phyloP scores from a whole-genome alignment of 192 early-diverging fungal genomes.

The Mortierella alpina region DNA sequence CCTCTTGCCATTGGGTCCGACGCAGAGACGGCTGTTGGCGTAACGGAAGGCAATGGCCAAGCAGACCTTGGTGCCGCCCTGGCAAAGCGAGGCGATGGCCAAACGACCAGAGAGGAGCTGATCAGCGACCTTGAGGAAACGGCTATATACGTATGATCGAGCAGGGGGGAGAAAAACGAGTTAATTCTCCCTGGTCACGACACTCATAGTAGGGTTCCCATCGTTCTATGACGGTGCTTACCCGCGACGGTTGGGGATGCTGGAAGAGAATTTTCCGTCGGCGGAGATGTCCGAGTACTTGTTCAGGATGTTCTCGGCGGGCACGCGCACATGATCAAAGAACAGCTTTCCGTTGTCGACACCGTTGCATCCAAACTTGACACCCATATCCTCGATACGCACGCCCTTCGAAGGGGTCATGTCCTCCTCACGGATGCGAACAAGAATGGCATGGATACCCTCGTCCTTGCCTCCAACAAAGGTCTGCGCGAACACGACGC shows the following conservation, averaged over 20 bases:
- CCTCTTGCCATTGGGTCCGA: slow-evolving; percentile 81
- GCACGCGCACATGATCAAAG: slow-evolving; percentile 65
- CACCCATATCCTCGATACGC: slow-evolving; percentile 80
- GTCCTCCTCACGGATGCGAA: slow-evolving; percentile 79
- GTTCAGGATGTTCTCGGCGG: slow-evolving; percentile 75
- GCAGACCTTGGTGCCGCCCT: slow-evolving; percentile 74
- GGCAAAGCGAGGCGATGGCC: slow-evolving; percentile 74
- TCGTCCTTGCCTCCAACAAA: slow-evolving; percentile 73
- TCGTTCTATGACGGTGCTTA: slow-evolving; percentile 8
- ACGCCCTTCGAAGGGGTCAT: slow-evolving; percentile 73
- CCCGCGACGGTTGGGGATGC: slow-evolving; percentile 66
- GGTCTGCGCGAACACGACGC: slow-evolving; percentile 83
- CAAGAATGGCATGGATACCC: slow-evolving; percentile 79
- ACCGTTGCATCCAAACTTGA: slow-evolving; percentile 76
- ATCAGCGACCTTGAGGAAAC: slow-evolving; percentile 84
- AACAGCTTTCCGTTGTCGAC: slow-evolving; percentile 81
- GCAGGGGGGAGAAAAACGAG: too few species aligned
- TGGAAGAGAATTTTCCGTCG: slow-evolving; percentile 68
- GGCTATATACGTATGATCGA: slow-evolving; percentile 28
- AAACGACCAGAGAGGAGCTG: slow-evolving; percentile 78
- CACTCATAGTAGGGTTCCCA: too few species aligned
- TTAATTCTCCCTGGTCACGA: too few species aligned
- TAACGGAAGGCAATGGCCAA: slow-evolving; percentile 78
- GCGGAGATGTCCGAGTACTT: slow-evolving; percentile 68
- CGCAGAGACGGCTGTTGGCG: slow-evolving; percentile 73